Evolutionary conservation across 139 green algal genomes (phyloP).

Genomic region (Chlamydomonas sphaeroides): DNA sequence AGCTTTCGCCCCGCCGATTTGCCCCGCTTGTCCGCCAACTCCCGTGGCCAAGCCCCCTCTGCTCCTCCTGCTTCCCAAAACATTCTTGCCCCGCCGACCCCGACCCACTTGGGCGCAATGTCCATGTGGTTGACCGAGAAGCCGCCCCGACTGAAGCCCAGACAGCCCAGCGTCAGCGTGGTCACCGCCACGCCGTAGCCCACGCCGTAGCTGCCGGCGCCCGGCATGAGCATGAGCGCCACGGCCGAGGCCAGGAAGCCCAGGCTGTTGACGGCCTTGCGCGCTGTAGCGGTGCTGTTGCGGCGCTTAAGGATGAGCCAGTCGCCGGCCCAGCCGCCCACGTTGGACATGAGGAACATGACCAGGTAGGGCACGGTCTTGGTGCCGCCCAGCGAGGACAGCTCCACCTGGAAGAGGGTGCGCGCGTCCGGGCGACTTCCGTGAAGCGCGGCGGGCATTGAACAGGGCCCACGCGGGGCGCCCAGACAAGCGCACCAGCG

Average conservation of each 20-base stretch:
- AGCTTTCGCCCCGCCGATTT: too few species aligned
- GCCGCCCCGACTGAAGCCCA: slow-evolving; percentile 87
- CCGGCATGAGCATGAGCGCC: slow-evolving; percentile 82
- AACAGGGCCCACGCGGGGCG: too few species aligned
- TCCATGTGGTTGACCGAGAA: slow-evolving; percentile 98
- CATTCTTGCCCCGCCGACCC: too few species aligned
- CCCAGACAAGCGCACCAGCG: too few species aligned
- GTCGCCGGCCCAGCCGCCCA: slow-evolving; percentile 87
- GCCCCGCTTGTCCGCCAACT: too few species aligned
- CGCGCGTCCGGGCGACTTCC: too few species aligned
- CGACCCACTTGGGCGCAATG: slow-evolving; percentile 87
- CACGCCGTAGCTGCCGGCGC: slow-evolving; percentile 23
- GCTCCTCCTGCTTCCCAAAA: too few species aligned
- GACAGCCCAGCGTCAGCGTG: slow-evolving; percentile 62
- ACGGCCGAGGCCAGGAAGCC: slow-evolving; percentile 70
- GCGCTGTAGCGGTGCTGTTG: slow-evolving; percentile 45
- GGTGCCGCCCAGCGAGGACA: slow-evolving; percentile 75
- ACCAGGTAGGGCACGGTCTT: slow-evolving; percentile 94
- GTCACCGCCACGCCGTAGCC: slow-evolving; percentile 53
- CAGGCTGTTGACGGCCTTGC: slow-evolving; percentile 92
- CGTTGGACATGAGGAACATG: slow-evolving; percentile 93
- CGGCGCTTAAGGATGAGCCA: slow-evolving; percentile 76
- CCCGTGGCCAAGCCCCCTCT: too few species aligned
- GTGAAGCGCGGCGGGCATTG: too few species aligned
- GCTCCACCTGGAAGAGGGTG: slow-evolving; percentile 56